A percentile compares a stretch with the other conserved stretches of the same genome.
Evolutionary conservation across 2,329 filamentous ascomycete genomes (phyloP).

Genomic region (Aspergillus sp.): DNA sequence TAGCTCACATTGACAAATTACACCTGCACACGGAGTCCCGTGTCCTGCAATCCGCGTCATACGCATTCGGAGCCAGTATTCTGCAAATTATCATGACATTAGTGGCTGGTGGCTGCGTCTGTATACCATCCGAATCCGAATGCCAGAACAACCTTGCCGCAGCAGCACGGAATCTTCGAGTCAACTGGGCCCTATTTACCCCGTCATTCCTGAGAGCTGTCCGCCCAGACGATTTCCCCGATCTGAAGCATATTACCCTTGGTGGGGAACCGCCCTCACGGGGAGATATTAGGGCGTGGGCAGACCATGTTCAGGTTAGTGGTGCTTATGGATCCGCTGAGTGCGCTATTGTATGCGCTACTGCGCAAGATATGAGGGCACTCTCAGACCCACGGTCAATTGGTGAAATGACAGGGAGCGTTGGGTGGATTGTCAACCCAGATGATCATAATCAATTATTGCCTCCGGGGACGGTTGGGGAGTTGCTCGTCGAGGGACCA

Average conservation of each 20-base stretch:
- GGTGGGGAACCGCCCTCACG: background rate
- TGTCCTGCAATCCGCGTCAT: background rate
- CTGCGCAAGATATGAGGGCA: background rate
- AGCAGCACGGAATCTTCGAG: background rate
- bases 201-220: background rate
- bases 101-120: background rate
- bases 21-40: background rate
- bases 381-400: slow-evolving; percentile 7
- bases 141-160: background rate
- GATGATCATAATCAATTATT: slow-evolving; percentile 15
- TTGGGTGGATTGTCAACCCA: slow-evolving; percentile 28
- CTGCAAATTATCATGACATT: background rate
- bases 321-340: background rate
- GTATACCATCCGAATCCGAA: background rate
- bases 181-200: background rate
- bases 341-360: background rate
- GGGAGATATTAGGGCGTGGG: background rate
- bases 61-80: background rate
- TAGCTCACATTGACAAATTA: background rate
- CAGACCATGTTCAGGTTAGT: background rate
- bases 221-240: background rate
- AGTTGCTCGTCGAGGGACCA: slow-evolving; percentile 44
- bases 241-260: background rate
- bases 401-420: slow-evolving; percentile 13
- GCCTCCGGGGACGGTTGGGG: slow-evolving; percentile 31